These are phyloP conservation scores for Zygoascus biomembranicola DNA, from an alignment of 805 yeast genomes.

Conservation along the genomic window DNA sequence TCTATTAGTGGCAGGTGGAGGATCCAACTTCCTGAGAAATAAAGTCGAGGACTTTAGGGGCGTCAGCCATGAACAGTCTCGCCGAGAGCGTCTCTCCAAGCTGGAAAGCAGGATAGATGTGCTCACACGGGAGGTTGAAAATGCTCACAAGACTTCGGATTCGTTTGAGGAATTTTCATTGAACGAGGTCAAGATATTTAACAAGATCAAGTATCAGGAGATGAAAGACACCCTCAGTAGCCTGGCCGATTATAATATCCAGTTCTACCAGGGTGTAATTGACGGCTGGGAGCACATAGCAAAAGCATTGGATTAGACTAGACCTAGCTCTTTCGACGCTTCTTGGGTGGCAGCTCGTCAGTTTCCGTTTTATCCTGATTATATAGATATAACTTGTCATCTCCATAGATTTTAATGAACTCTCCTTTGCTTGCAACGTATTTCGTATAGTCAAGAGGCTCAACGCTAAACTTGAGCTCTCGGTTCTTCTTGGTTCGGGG, in stretches of 20 bases:
- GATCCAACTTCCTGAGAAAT: constrained; percentile 44
- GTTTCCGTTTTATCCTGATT: neutral
- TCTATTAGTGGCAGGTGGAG: constrained; percentile 41
- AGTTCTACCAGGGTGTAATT: constrained; percentile 60
- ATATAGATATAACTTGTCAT: constrained; percentile 17
- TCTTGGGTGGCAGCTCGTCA: neutral
- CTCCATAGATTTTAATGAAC: constrained; percentile 46
- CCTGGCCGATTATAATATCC: constrained; percentile 70
- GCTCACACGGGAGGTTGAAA: constrained; percentile 42
- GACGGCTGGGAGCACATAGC: constrained; percentile 49
- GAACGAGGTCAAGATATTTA: constrained; percentile 60
- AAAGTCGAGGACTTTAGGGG: constrained; percentile 58
- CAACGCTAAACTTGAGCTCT: constrained; percentile 41
- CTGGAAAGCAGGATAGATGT: constrained; percentile 42
- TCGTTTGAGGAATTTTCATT: constrained; percentile 49
- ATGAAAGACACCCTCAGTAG: constrained; percentile 59
- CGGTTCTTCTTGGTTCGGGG: constrained; percentile 63
- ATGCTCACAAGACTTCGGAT: constrained; percentile 43
- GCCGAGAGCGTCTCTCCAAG: constrained; percentile 44
- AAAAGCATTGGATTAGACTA: constrained; percentile 2
- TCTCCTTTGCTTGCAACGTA: constrained; percentile 42
- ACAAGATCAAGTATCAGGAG: constrained; percentile 69
- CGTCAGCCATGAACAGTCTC: constrained; percentile 48
- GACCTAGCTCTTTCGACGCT: neutral
- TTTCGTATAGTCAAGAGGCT: constrained; percentile 46